A percentile compares a stretch with the other conserved stretches of the same genome.
phyloP scores from a whole-genome alignment of 352 stramenopile genomes.

The Pythium coloratum region DNA sequence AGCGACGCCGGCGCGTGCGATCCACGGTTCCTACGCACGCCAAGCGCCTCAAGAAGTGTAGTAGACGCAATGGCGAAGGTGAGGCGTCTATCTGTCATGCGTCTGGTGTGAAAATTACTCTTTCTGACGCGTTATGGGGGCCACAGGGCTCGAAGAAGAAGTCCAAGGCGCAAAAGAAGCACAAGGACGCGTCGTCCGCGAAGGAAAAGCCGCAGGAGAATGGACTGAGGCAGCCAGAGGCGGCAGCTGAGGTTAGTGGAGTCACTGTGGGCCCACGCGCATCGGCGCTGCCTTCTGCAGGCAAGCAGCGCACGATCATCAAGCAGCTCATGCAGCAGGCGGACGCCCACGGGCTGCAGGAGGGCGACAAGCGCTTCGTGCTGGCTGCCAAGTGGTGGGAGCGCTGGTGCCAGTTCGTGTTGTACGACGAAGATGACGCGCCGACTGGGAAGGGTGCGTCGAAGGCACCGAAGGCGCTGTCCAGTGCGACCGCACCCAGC shows the following conservation, averaged over 20 bases:
- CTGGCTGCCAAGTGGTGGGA: slow-evolving; percentile 84
- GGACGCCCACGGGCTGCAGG: slow-evolving; percentile 48
- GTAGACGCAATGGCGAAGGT: too few species aligned
- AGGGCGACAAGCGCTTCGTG: slow-evolving; percentile 79
- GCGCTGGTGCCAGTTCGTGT: slow-evolving; percentile 71
- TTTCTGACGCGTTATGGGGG: too few species aligned
- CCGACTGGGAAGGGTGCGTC: not conserved
- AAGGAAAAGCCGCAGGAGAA: not conserved
- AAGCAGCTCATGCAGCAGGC: slow-evolving; percentile 60
- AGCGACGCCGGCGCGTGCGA: too few species aligned
- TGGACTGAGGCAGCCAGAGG: not conserved
- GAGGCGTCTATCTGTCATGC: too few species aligned
- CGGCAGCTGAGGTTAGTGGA: not conserved
- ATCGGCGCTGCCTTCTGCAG: slow-evolving; percentile 31
- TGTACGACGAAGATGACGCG: slow-evolving; percentile 44
- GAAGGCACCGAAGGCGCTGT: slow-evolving; percentile 19
- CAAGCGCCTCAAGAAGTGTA: too few species aligned
- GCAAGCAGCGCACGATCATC: slow-evolving; percentile 57
- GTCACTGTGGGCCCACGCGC: slow-evolving; percentile 21
- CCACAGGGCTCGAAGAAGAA: too few species aligned
- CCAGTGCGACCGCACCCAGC: too few species aligned
- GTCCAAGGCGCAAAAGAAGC: slow-evolving; percentile 55
- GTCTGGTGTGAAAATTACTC: too few species aligned
- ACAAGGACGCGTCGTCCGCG: slow-evolving; percentile 31
- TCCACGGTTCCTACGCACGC: too few species aligned